A percentile compares a stretch with the other conserved stretches of the same genome.
These are phyloP conservation scores for Kuraishia piskuri DNA, from an alignment of 805 yeast species.

Conservation along the genomic window DNA sequence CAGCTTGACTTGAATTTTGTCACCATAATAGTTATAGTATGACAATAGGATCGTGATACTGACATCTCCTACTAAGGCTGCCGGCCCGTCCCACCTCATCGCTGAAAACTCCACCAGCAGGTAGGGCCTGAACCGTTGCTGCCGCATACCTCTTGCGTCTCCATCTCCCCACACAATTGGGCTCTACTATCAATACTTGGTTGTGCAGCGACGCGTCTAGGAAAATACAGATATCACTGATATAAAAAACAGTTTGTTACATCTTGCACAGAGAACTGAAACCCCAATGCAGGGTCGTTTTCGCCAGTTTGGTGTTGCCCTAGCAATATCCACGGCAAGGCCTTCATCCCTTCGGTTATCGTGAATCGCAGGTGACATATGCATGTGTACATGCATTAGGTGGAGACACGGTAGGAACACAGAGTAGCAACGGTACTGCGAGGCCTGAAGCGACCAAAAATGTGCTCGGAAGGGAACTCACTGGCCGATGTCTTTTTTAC, in stretches of 20 bases:
- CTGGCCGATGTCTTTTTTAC: not conserved
- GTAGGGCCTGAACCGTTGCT: not conserved
- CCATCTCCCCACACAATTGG: not conserved
- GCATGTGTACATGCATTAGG: not conserved
- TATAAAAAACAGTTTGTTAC: not conserved
- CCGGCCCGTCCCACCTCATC: not conserved
- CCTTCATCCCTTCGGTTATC: not conserved
- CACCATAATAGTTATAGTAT: too few species aligned
- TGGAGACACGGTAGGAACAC: not conserved
- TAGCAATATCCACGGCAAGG: not conserved
- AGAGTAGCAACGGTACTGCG: too few species aligned
- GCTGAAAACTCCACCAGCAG: not conserved
- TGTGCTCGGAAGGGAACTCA: not conserved
- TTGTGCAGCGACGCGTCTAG: not conserved
- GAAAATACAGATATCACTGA: not conserved
- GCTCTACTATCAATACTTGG: too few species aligned
- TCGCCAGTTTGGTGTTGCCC: not conserved
- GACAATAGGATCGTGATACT: too few species aligned
- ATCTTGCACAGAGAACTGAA: not conserved
- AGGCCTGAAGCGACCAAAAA: not conserved
- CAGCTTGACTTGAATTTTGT: too few species aligned
- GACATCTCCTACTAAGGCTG: too few species aligned
- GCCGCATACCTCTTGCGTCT: too few species aligned
- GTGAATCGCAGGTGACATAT: not conserved
- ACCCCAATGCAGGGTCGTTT: not conserved